phyloP scores from a whole-genome alignment of 352 stramenopile genomes.

The Stramenopiles sp. region DNA sequence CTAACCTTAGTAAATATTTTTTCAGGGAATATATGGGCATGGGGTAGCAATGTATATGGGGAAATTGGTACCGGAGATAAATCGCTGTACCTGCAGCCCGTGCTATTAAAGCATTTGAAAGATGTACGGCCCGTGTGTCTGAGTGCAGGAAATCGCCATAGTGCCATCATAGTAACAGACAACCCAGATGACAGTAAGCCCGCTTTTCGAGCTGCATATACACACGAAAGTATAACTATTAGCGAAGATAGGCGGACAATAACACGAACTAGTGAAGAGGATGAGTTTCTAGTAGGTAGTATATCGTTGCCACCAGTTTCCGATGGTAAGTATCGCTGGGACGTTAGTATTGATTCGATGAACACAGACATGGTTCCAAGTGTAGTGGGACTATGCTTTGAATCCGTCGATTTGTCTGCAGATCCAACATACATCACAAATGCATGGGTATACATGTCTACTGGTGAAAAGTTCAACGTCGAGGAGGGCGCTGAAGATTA shows the following conservation, averaged over 20 bases:
- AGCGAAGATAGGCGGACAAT: conserved; percentile 8
- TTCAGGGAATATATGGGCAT: neutral
- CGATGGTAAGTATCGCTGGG: conserved; percentile 6
- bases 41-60: conserved; percentile 7
- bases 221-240: conserved; percentile 6
- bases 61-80: conserved; percentile 5
- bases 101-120: neutral
- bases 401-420: neutral
- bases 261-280: neutral
- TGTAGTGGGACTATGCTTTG: neutral
- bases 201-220: neutral
- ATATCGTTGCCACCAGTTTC: neutral
- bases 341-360: conserved; percentile 1
- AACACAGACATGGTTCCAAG: neutral
- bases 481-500: neutral
- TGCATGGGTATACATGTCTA: conserved; percentile 4
- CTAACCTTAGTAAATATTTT: too few relatives aligned
- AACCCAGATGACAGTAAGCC: neutral
- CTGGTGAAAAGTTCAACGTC: neutral
- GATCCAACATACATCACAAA: conserved; percentile 9
- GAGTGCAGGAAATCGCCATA: conserved; percentile 5
- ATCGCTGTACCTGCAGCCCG: neutral
- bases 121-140: neutral
- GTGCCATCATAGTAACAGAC: conserved; percentile 2
- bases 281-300: neutral